Conservation (phyloP, 345 rosid genomes). For the Mercurialis annua region DNA sequence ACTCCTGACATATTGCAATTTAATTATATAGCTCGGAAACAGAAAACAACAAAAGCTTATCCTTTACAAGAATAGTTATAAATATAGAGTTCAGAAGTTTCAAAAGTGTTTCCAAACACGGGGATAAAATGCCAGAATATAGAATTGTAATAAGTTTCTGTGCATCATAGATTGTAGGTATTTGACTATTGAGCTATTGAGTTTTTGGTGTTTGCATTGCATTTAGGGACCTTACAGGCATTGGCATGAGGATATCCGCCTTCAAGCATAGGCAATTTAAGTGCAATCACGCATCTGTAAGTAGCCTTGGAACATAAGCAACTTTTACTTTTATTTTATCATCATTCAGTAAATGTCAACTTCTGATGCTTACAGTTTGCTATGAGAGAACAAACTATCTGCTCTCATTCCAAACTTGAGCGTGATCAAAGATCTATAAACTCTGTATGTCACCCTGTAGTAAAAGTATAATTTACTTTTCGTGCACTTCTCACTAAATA, state of each 20-base stretch:
- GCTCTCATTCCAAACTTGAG: conserved; percentile 68
- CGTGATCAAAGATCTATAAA: conserved; percentile 41
- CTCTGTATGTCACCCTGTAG: conserved; percentile 51
- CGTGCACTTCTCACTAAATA: background rate
- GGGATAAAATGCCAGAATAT: too few species aligned
- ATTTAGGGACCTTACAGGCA: conserved; percentile 66
- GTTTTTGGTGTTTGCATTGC: background rate
- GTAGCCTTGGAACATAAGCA: conserved; percentile 10
- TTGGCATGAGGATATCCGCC: conserved; percentile 53
- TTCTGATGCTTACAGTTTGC: conserved; percentile 50
- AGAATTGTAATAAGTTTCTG: too few species aligned
- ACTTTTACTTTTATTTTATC: background rate
- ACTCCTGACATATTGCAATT: background rate
- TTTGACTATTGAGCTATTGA: too few species aligned
- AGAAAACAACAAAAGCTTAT: too few species aligned
- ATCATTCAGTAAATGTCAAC: background rate
- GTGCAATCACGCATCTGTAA: conserved; percentile 67
- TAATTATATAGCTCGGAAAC: too few species aligned
- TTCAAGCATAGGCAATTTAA: conserved; percentile 49
- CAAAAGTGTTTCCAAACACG: too few species aligned
- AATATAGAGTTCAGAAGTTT: too few species aligned
- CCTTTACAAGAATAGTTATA: too few species aligned
- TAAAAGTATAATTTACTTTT: background rate
- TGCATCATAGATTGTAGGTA: too few species aligned
- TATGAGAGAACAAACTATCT: conserved; percentile 61